Evolutionary conservation across 2,329 filamentous ascomycete species (phyloP), one percentile per base, ranked within the genome.

Genomic region (Ophiosphaerella herpotricha): DNA sequence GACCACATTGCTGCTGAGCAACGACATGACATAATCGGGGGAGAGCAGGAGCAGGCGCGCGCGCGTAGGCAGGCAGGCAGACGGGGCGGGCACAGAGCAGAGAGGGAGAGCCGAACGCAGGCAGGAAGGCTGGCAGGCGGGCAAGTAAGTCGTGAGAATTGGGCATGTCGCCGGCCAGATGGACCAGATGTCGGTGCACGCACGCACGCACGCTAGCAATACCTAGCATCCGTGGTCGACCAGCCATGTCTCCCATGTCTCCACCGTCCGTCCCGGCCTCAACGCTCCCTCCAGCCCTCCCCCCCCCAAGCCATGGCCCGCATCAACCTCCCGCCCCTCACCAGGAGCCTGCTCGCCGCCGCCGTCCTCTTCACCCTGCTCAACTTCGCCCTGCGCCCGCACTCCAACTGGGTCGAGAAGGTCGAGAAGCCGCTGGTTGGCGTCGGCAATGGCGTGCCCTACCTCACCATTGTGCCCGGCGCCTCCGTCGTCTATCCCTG

Each of bases 321-420:
- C 79, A 82, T 97, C 77, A 97, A 95, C 70, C 87, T 97, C 57
- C 94, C 94, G 52, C 93, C 94, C 26, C 85, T 96, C 61, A 97
- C 94, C 40, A 88, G 94, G 57, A 85, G 84, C 63, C 81, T 93
- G 48, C 86, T 99, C 64, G 83, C 89, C 68, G 81, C 82, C 52
- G 82, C 96, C 50, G 74, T 91, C 57, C 77, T 85, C 57, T 86
- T 96, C 75, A 95, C 91, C 44, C 77, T 94, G 63, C 81, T 97
- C 67, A 94, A 92, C 77, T 87, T 89, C 59, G 81, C 86, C 61
- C 85, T 95, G 74, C 84, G 90, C 48, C 72, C 72, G 4, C 62
- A 70, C 57, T 62, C 69, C 63, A 70, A 72, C 64, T 61, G 61
- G 74, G 55, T 68, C 77, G 43, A 80, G 77, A 66, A 78, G 83